Base-by-base conservation (phyloP, 208 protist genomes). In the Lotmaria passim region DNA sequence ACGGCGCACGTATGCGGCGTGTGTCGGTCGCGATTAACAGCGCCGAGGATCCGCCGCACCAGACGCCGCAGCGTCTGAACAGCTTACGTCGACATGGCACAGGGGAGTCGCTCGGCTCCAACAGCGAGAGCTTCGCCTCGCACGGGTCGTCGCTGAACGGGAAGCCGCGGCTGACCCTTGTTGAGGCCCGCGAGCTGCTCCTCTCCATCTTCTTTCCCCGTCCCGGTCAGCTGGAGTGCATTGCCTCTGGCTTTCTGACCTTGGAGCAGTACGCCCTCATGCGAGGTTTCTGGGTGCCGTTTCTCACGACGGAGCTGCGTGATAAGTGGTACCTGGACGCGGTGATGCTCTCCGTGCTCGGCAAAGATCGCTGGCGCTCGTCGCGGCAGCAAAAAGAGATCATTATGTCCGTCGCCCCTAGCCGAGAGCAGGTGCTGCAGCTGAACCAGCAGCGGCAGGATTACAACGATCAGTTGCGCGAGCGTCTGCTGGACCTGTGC, bases 241-340 rank as follows among this genome's bases (percentile, higher is more conserved):
- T 87, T 3, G 47, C 51, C 30, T 75, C 74, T 21, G 70, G 64
- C 41, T 83, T 87, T 34, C 14, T 87, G 19, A 70, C 44, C 2
- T n/a, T 10, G 0, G 59, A 58, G 19, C 24, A 73, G 44, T 84
- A 79, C 58, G n/a, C 61, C 1, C 30, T 41, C 6, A 61, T 83
- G 68, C 74, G 70, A 21, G 28, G 60, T 34, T 80, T 76, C 60
- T 65, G 80, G 56, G 55, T 23, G 1, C 39, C 58, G 14, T 87
- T 87, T 28, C 46, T 82, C n/a, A 48, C 8, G 3, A 52, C 58
- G 7, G 69, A 77, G 12, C 66, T 75, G 63, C 57, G 64, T 0
- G 75, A 81, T 14, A 71, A 68, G 69, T 87, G 82, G 82, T 82
- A 74, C 65, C 36, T 87, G 2, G 82, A 85, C 65, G 75, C 61